These are phyloP conservation scores for Cutaneotrichosporon sp. DNA, from an alignment of 1,284 basidiomycete genomes.

Conservation along the genomic window DNA sequence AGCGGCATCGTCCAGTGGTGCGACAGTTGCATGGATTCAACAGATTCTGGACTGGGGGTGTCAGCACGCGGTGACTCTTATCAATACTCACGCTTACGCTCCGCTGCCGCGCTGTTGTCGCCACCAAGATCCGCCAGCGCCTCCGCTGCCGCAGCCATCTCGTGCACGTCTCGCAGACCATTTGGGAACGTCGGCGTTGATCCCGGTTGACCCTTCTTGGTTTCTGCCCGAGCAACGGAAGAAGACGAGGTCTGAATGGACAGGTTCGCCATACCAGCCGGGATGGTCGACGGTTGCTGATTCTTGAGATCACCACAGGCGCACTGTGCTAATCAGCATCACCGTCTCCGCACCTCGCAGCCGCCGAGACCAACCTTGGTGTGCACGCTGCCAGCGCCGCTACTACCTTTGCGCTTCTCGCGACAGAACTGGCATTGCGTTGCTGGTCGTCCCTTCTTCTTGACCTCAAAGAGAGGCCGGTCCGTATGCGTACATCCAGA, in stretches of 20 bases:
- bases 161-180: constrained; percentile 48
- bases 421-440: constrained; percentile 73
- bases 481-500: constrained; percentile 70
- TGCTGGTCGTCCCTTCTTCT: constrained; percentile 71
- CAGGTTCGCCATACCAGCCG: neutral
- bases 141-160: constrained; percentile 45
- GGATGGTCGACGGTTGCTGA: constrained; percentile 12
- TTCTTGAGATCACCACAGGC: constrained; percentile 33
- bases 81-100: constrained; percentile 31
- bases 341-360: neutral
- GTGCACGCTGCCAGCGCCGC: constrained; percentile 31
- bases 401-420: constrained; percentile 61
- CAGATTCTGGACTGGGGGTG: constrained; percentile 30
- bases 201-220: constrained; percentile 41
- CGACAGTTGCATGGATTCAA: constrained; percentile 51
- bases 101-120: constrained; percentile 26
- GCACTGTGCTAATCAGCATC: constrained; percentile 30
- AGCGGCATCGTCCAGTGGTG: constrained; percentile 52
- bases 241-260: constrained; percentile 37
- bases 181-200: constrained; percentile 45
- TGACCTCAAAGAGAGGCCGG: constrained; percentile 70
- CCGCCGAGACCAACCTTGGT: constrained; percentile 27
- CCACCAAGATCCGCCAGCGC: constrained; percentile 32
- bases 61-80: constrained; percentile 49
- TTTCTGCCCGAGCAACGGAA: constrained; percentile 17